Conservation (phyloP, 78 protist species). For the Parvularia atlantis region DNA sequence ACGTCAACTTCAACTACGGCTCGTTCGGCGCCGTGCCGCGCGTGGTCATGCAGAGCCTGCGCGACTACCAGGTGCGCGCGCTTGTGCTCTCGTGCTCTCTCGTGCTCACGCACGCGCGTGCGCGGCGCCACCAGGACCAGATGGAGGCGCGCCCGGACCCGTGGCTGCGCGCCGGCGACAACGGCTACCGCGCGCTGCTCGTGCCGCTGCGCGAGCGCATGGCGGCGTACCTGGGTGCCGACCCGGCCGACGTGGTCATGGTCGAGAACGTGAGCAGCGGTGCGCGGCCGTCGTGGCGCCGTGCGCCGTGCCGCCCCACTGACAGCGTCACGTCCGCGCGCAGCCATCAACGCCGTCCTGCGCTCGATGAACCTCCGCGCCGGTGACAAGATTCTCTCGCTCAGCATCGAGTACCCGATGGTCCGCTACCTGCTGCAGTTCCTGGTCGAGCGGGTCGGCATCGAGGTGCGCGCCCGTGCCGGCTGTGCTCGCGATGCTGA, state of each 20-base stretch:
- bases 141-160: not conserved
- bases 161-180: not conserved
- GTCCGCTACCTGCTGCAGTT: not conserved
- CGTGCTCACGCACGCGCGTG: no score
- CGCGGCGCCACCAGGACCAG: no score
- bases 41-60: not conserved
- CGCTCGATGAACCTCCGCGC: not conserved
- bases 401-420: not conserved
- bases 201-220: not conserved
- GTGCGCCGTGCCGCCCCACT: not conserved
- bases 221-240: not conserved
- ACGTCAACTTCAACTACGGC: not conserved
- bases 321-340: not conserved
- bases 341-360: slow-evolving; percentile 13
- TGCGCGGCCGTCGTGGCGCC: not conserved
- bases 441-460: not conserved
- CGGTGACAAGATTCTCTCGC: not conserved
- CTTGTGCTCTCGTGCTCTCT: no score
- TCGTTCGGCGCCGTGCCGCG: not conserved
- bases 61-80: not conserved
- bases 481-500: no score
- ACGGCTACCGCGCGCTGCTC: not conserved
- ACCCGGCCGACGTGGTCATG: not conserved
- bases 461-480: no score
- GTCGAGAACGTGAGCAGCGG: not conserved